These are phyloP conservation scores for Meyerozyma elateridarum DNA, from an alignment of 1,139 yeast genomes.

Conservation along the genomic window DNA sequence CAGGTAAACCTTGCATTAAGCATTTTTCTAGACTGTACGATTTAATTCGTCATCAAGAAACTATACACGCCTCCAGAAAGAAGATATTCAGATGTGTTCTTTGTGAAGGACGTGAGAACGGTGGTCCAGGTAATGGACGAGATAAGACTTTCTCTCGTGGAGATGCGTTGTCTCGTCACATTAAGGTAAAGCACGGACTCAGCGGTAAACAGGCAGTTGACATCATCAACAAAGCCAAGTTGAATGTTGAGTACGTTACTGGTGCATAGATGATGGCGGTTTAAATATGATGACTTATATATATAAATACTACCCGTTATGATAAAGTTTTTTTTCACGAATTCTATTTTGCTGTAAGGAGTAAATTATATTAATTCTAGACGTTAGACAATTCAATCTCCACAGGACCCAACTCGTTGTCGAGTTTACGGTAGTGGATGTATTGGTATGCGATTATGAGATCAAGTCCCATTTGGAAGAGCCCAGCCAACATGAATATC, in stretches of 20 bases:
- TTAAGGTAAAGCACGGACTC: constrained; percentile 46
- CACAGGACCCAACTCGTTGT: constrained; percentile 6
- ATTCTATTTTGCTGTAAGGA: background rate
- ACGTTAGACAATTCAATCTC: constrained; percentile 2
- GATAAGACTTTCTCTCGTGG: constrained; percentile 49
- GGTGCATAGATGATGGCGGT: constrained; percentile 10
- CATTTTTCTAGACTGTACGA: constrained; percentile 47
- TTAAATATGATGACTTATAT: constrained; percentile 1
- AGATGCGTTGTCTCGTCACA: constrained; percentile 47
- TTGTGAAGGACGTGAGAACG: constrained; percentile 45
- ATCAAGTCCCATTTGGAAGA: constrained; percentile 77
- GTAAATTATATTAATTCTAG: too few relatives aligned
- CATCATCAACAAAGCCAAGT: constrained; percentile 70
- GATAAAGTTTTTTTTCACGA: background rate
- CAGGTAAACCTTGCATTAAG: constrained; percentile 40
- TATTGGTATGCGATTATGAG: constrained; percentile 73
- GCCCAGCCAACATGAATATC: constrained; percentile 71
- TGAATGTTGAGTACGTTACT: constrained; percentile 60
- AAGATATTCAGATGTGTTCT: constrained; percentile 46
- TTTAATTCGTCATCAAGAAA: constrained; percentile 46
- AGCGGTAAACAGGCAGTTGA: constrained; percentile 47
- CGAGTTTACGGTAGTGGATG: constrained; percentile 42
- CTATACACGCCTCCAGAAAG: constrained; percentile 46
- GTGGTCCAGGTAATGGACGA: constrained; percentile 56
- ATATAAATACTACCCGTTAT: constrained; percentile 4